Evolutionary conservation across 768 basidiomycete genomes (phyloP).

Genomic region (Termitomyces sp.): DNA sequence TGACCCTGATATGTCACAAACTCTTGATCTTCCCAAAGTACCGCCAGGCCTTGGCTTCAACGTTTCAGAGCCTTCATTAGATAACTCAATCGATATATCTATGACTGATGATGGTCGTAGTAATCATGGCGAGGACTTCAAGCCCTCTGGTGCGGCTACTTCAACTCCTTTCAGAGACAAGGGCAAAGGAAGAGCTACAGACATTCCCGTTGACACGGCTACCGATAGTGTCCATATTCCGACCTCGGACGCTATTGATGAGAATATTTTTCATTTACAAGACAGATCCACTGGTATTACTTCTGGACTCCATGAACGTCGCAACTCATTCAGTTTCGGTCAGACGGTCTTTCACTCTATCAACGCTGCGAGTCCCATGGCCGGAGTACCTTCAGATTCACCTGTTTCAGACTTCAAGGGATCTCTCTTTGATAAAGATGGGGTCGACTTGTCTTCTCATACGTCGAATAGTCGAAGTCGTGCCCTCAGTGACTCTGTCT

Average conservation of each 20-base stretch:
- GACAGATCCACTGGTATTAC: conserved; percentile 31
- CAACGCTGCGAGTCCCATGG: conserved; percentile 14
- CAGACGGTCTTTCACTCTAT: conserved; percentile 59
- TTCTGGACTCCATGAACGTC: conserved; percentile 43
- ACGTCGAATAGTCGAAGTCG: conserved; percentile 39
- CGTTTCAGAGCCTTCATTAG: conserved; percentile 27
- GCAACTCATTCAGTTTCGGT: conserved; percentile 64
- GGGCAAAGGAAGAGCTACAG: conserved; percentile 33
- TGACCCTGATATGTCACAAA: conserved; percentile 50
- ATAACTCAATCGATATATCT: conserved; percentile 27
- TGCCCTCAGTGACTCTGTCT: conserved; percentile 59
- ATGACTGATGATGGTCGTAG: conserved; percentile 22
- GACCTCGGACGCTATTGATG: conserved; percentile 20
- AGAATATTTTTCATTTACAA: conserved; percentile 38
- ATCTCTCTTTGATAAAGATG: conserved; percentile 18
- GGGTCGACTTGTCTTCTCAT: conserved; percentile 16
- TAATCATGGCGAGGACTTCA: conserved; percentile 12
- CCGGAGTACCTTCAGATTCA: conserved; percentile 13
- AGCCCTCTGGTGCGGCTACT: conserved; percentile 24
- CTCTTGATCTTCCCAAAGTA: conserved; percentile 45
- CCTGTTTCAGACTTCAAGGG: conserved; percentile 25
- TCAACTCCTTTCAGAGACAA: conserved; percentile 40
- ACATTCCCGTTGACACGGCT: conserved; percentile 11
- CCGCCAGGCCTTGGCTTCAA: conserved; percentile 39
- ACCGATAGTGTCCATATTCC: conserved; percentile 14